Evolutionary conservation across 1,284 basidiomycete species (phyloP).

Genomic region (Baeospora myosura): DNA sequence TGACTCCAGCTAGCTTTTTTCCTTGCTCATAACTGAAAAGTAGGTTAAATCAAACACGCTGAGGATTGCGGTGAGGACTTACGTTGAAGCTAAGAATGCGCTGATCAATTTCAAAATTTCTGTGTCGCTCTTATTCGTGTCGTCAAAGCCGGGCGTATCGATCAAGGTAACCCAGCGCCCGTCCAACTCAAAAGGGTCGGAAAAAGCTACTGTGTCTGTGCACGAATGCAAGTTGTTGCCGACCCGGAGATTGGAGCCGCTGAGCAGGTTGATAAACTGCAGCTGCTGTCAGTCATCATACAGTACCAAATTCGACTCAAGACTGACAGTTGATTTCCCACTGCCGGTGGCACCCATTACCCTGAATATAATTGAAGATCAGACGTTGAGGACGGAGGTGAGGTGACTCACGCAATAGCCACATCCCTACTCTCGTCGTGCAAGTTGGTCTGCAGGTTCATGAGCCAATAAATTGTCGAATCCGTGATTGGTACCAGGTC

Average conservation of each 20-base stretch:
- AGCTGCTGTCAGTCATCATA: not conserved
- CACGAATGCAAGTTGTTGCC: constrained; percentile 27
- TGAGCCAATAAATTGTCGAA: no score
- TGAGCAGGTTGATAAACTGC: constrained; percentile 30
- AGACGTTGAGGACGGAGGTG: no score
- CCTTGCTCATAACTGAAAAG: constrained; percentile 32
- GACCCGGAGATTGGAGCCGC: constrained; percentile 21
- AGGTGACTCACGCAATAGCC: no score
- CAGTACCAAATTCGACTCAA: not conserved
- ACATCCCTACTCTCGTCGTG: no score
- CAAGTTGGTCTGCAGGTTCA: no score
- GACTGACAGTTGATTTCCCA: constrained; percentile 1
- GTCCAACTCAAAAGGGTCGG: constrained; percentile 23
- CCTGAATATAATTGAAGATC: no score
- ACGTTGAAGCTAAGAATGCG: constrained; percentile 19
- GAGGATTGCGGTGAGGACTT: constrained; percentile 6
- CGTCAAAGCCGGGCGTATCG: constrained; percentile 32
- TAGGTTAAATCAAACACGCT: constrained; percentile 6
- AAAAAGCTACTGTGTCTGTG: constrained; percentile 22
- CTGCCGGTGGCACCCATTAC: constrained; percentile 1
- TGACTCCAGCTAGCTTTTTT: constrained; percentile 38
- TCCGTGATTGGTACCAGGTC: no score
- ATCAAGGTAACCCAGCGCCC: constrained; percentile 23
- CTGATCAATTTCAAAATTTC: constrained; percentile 23
- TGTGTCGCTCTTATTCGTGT: constrained; percentile 24